Base-by-base conservation (phyloP, 2,329 filamentous ascomycete species). In the Paraphoma chrysanthemicola region DNA sequence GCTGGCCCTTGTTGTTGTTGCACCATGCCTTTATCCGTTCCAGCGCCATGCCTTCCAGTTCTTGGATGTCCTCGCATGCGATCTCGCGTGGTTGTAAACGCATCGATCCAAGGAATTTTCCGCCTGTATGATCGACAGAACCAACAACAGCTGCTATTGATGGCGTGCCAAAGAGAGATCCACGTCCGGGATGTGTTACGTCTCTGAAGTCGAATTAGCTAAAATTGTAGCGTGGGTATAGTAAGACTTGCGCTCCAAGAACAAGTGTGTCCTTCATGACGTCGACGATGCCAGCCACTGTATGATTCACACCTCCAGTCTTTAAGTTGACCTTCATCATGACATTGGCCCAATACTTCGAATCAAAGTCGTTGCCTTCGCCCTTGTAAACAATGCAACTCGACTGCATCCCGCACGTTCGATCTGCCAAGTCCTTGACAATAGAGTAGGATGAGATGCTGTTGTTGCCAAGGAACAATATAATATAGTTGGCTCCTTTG, bases 61-160 rank as follows among this genome's bases (percentile, higher is more conserved):
- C 42, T 30, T 52, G 17, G 18, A 52, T 52, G 14, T 46, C 33
- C 36, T 55, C 53, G 29, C 42, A 47, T 2, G 53, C 53, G 10
- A 39, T 48, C 36, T 30, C 14, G n/a, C 43, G 50, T n/a, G 47
- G 44, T 28, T 81, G 77, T 1, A 75, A 54, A 1, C 77, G 63
- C 53, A 79, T 67, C 0, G 72, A 77, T 2, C 76, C 79, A 0
- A 73, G 68, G 38, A 69, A 81, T 12, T 68, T 69, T 0, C 62
- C 63, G 12, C 67, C 73, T 1, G 57, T 17, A 0, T 53, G 17
- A 45, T 81, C 77, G 5, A 74, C 56, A 31, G 74, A 79, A 5
- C 74, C 78, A 9, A 81, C 80, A 1, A 81, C 64, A 3, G 72
- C 72, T 1, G 79, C 78, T 12, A 82, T 74, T 0, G 77, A 80